Base-by-base conservation (phyloP, 1,139 yeast genomes). In the Taphrina flavorubra region DNA sequence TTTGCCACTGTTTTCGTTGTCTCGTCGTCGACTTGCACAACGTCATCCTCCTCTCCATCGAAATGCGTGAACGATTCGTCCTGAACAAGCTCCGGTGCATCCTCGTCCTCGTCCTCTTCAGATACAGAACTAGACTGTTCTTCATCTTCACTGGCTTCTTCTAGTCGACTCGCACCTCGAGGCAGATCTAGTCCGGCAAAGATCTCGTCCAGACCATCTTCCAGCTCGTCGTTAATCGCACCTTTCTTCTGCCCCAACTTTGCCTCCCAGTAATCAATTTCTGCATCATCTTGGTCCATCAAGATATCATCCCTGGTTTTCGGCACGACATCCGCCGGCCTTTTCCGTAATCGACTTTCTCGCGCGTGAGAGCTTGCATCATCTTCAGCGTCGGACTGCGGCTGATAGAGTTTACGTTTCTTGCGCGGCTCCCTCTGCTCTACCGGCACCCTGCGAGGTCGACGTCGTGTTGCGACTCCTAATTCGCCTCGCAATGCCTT, bases 221-320 rank as follows among this genome's bases (percentile, higher is more conserved):
- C 55, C 16, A 53, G 55, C 14, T 60, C 65, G 14, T 51, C 65
- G 14, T 57, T 44, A 16, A 16, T 46, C 13, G 51, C 68, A 16
- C 62, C 37, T 18, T 39, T 31, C 44, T 49, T 47, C 5, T 49
- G 51, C 6, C 63, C 55, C 25, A 65, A 25, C 20, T 57, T 57
- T 7, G 63, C 63, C 31, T 65, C 68, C 63, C 63, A 65, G 36
- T 65, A 65, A n/a, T 49, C 68, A 42, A 65, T 65, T 51, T 65
- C 68, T 8, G 58, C 62, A 31, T 65, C 68, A 25, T 65, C 63
- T 58, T 57, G 57, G 2, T 65, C 68, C 68, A 65, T 57, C 51
- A 58, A 36, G 7, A 47, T 20, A 6, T 56, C 63, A 10, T 47
- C 63, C n/a, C 34, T 39, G 6, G 61, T 42, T 18, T 47, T 65